Percentiles rank a stretch among this genome's conserved stretches.
These are phyloP conservation scores for Diaporthe sp. DNA, from an alignment of 2,329 filamentous ascomycete species.

Conservation along the genomic window DNA sequence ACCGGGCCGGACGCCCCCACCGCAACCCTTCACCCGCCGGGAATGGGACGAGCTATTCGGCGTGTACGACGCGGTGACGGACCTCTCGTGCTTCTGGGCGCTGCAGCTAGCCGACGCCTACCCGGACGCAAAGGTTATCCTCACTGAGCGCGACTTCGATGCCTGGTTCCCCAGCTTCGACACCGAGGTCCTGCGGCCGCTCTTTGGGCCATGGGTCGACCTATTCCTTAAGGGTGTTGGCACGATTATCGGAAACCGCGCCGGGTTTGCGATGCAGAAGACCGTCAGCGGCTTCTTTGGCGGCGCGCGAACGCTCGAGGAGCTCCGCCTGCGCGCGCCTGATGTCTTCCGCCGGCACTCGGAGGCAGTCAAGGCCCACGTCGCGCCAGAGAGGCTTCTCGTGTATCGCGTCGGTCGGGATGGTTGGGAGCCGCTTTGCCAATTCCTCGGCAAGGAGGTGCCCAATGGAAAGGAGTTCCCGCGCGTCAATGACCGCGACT, in stretches of 20 bases:
- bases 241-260: neutral
- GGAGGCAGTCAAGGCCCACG: neutral
- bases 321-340: neutral
- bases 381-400: neutral
- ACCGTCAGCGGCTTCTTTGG: neutral
- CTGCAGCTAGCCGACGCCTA: conserved; percentile 34
- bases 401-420: neutral
- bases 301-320: neutral
- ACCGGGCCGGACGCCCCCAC: neutral
- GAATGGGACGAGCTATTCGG: conserved; percentile 37
- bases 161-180: conserved; percentile 34
- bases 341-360: neutral
- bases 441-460: conserved; percentile 24
- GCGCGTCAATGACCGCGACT: conserved; percentile 31
- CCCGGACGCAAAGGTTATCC: conserved; percentile 36
- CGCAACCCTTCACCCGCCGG: conserved; percentile 21
- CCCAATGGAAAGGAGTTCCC: conserved; percentile 23
- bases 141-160: conserved; percentile 37
- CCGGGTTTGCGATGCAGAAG: neutral
- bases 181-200: conserved; percentile 38
- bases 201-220: neutral
- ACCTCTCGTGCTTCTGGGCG: conserved; percentile 35
- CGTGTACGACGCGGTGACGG: conserved; percentile 36
- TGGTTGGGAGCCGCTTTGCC: conserved; percentile 31
- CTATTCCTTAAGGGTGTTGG: neutral